Base-by-base conservation (phyloP, 441 rosid species). In the Adansonia madagascariensis region DNA sequence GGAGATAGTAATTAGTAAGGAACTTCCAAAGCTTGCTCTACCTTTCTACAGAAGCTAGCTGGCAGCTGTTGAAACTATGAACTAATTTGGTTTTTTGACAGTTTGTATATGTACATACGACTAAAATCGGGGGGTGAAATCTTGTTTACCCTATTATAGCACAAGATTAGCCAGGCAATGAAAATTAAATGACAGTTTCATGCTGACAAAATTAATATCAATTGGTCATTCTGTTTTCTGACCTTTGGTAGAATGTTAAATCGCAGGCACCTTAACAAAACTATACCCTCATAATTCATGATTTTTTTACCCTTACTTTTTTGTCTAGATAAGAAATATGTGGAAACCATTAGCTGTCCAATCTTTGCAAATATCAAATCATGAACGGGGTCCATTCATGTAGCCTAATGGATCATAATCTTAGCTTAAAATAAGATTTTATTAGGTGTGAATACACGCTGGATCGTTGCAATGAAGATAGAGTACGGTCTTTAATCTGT, bases 371-470 rank as follows among this genome's bases (percentile, higher is more conserved):
- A 59, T 17, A 59, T 74, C 64, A 39, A 35, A 72, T 72, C 49
- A 35, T 56, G n/a, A 56, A 41, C 17, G 17, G 35, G 35, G 64
- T 17, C 39, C 14, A 17, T 27, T 53, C 24, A 27, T 15, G 22
- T 35, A 9, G 3, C 1, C 22, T 3, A 14, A 8, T 53, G 66
- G 18, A 24, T 8, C 59, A 24, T 61, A 46, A 15, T 6, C 43
- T 62, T 17, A 5, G 20, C 8, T 46, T 24, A 8, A 35, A 41
- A 55, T 43, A 49, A 52, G 35, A 44, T 55, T 63, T 43, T 5
- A 39, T 27, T 27, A 24, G 59, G 68, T 76, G 60, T 56, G 79
- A 76, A 66, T 2, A 53, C 47, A 4, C 11, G 10, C 17, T 46
- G 64, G 53, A 68, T 10, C 73, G 53, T 65, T 35, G 14, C 18